Percentiles rank a stretch among this genome's conserved stretches.
These are phyloP conservation scores for Prunus campanulata DNA, from an alignment of 306 rosid species.

Conservation along the genomic window DNA sequence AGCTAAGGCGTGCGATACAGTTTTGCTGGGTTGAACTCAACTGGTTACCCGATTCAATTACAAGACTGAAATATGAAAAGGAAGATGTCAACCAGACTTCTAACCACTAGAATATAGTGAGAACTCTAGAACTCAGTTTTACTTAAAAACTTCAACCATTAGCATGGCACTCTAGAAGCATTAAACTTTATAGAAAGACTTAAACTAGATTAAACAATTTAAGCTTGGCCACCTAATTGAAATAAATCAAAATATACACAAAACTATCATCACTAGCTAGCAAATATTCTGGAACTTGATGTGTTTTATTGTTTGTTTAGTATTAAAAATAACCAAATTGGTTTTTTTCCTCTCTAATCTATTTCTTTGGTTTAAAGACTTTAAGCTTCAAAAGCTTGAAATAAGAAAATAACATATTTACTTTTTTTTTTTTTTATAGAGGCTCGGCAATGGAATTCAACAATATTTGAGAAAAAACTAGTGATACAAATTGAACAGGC, in stretches of 20 bases:
- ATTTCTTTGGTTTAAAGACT: neutral
- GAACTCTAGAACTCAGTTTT: neutral
- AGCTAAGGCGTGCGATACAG: neutral
- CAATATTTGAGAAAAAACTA: neutral
- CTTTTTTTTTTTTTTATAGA: neutral
- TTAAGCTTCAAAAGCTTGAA: neutral
- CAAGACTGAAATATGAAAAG: neutral
- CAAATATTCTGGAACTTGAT: neutral
- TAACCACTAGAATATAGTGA: neutral
- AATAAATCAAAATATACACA: neutral
- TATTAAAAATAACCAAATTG: neutral
- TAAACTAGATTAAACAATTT: neutral
- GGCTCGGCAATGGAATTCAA: neutral
- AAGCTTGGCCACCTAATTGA: neutral
- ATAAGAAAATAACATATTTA: neutral
- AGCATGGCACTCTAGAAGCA: neutral
- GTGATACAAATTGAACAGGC: neutral
- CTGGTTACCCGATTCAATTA: neutral
- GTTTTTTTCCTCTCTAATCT: neutral
- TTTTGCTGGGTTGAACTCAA: neutral
- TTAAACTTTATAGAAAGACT: neutral
- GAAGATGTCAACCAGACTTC: neutral
- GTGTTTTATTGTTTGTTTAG: neutral
- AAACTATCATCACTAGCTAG: neutral
- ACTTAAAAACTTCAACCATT: neutral